Evolutionary conservation across 768 basidiomycete species (phyloP), one percentile per base, ranked within the genome.

Genomic region (Tulasnella sp.): DNA sequence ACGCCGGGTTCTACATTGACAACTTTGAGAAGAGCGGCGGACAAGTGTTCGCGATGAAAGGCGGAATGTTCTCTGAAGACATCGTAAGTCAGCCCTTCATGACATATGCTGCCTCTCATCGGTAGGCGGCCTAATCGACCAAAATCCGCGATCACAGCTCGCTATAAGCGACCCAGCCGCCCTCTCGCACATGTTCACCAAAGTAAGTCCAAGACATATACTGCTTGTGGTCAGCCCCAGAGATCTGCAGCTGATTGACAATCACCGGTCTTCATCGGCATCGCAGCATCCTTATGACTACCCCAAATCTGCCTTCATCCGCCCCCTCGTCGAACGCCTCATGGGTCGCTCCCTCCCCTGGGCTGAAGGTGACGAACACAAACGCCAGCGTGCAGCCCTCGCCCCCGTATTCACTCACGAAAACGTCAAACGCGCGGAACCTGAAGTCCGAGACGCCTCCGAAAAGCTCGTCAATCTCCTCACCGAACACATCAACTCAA

Each of bases 331-430:
- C 31, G 65, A 61, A 15, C 70, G 69, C 27, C 44, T 73, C 3
- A 55, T 73, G 2, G 73, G 73, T 7, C 63, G 63, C 17, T 70
- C 70, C 10, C 49, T 74, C 15, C 69, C 70, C 8, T 74, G 72
- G 72, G 70, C 71, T 4, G 70, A 74, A 61, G 72, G 71, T 8
- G 68, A 67, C 15, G 73, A 73, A 22, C 73, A 73, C 65, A 69
- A 65, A 53, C 60, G 62, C 29, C 63, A 66, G 62, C 62, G 62
- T 9, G 54, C 58, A 30, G 62, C 63, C 21, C 58, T 65, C 49
- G 60, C 53, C 25, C 62, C 59, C 8, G 59, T 62, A 4, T 63
- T 68, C 22, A 63, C 64, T 60, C 65, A 34, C 57, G 59, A 60
- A 48, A 54, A 58, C 11, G 52, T 63, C 19, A 60, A 59, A 43